Evolutionary conservation across 192 early-diverging fungal species (phyloP).

Genomic region (Entophlyctis luteolus): DNA sequence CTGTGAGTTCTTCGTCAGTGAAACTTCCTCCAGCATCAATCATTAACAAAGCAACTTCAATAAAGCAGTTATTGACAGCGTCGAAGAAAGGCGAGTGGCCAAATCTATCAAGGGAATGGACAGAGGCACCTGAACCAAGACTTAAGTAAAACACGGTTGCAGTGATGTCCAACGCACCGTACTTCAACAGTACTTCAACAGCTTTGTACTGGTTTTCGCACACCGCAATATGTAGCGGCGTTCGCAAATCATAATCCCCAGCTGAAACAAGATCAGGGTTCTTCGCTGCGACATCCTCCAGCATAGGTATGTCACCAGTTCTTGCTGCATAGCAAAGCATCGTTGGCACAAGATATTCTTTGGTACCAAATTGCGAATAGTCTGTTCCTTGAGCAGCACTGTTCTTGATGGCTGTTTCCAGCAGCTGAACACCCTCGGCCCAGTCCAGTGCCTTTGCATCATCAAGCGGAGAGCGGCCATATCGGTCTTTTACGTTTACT

Average conservation of each 20-base stretch:
- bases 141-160: too few species aligned
- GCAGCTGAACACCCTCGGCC: conserved; percentile 6
- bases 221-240: conserved; percentile 83
- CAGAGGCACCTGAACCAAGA: conserved; percentile 81
- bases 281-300: conserved; percentile 53
- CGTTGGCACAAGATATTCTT: conserved; percentile 75
- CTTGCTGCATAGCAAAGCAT: conserved; percentile 82
- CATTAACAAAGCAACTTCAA: conserved; percentile 65
- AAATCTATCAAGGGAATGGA: conserved; percentile 83
- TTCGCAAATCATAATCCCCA: conserved; percentile 70
- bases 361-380: conserved; percentile 32
- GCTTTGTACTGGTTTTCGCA: conserved; percentile 68
- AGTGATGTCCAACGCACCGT: too few species aligned
- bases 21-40: conserved; percentile 84
- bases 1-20: conserved; percentile 71
- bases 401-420: conserved; percentile 15
- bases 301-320: conserved; percentile 77
- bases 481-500: conserved; percentile 46
- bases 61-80: conserved; percentile 61
- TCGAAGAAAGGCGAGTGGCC: conserved; percentile 89
- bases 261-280: conserved; percentile 62
- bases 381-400: neutral
- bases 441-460: conserved; percentile 34
- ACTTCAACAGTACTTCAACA: conserved; percentile 42
- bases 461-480: conserved; percentile 53